Conservation (phyloP, 2,329 filamentous ascomycete species). For the Cladosporium halotolerans region DNA sequence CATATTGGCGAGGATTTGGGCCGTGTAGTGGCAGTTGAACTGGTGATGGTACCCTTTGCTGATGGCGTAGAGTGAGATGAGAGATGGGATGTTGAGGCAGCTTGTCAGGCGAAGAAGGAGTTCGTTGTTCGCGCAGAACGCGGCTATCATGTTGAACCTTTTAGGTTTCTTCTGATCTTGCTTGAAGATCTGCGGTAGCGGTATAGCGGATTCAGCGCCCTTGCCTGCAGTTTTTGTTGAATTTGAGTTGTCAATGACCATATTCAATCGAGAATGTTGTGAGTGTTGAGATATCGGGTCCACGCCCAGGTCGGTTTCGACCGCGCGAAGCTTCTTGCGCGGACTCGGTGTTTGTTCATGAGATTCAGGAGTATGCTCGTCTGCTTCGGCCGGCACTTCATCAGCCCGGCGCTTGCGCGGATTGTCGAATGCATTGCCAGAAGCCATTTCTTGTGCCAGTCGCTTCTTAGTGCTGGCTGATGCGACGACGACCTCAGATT, state of each 20-base stretch:
- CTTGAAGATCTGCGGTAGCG: background rate
- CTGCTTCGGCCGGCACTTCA: background rate
- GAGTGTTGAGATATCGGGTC: too few species aligned
- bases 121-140: slow-evolving; percentile 36
- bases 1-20: slow-evolving; percentile 53
- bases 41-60: slow-evolving; percentile 57
- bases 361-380: too few species aligned
- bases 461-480: too few species aligned
- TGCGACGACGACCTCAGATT: background rate
- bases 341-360: too few species aligned
- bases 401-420: slow-evolving; percentile 23
- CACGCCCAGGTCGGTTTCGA: too few species aligned
- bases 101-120: slow-evolving; percentile 51
- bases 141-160: slow-evolving; percentile 30
- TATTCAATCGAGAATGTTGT: too few species aligned
- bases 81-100: slow-evolving; percentile 48
- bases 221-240: too few species aligned
- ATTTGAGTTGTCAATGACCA: too few species aligned
- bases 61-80: slow-evolving; percentile 60
- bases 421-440: slow-evolving; percentile 10
- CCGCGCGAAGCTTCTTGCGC: too few species aligned
- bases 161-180: background rate
- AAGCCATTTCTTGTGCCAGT: background rate
- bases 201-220: too few species aligned
- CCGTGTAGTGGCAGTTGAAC: slow-evolving; percentile 54